Evolutionary conservation across 176 grass and related monocot genomes (phyloP), one percentile per base, ranked within the genome.

Genomic region (Carex kokanica): DNA sequence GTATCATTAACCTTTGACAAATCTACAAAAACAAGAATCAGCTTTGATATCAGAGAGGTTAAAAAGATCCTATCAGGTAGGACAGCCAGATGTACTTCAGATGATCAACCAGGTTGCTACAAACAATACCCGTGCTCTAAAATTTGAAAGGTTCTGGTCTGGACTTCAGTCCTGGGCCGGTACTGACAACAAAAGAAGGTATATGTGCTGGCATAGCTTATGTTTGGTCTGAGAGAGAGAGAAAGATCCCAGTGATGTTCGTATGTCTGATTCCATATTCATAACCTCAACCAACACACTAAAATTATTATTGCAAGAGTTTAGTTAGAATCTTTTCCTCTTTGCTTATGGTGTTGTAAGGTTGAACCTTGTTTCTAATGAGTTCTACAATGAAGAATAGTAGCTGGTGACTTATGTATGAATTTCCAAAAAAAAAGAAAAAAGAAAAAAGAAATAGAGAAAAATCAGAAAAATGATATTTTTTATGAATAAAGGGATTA

Each of bases 1-100:
- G 96, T 41, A 89, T 91, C 96, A 98, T 98, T 81, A 98, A 85
- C 72, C 89, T 98, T 74, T 95, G 92, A 74, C 92, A 98, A 90
- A 95, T 89, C 95, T 98, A 60, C 7, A 64, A 41, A 15, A 38
- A 59, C 17, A 89, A 45, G 17, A 74, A 85, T 51, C 69, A 74
- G 14, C 45, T 27, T 2, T 74, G 20, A 27, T 74, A 14, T 74
- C 47, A 77, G 49, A 55, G 73, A 31, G 49, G 32, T 71, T 17
- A 73, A 12, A 81, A 83, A n/a, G 6, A 12, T 78, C 25, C 5
- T 23, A 23, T 73, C 24, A 55, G 24, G 23, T 55, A 54, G 14
- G 49, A 55, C 16, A 32, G 47, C 47, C 29, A 14, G 23, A 52
- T 25, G 61, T 23, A 52, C 43, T 51, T 74, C 0, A 51, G 11